Base-by-base conservation (phyloP, 1,139 yeast genomes). In the Sugiyamaella japonica region DNA sequence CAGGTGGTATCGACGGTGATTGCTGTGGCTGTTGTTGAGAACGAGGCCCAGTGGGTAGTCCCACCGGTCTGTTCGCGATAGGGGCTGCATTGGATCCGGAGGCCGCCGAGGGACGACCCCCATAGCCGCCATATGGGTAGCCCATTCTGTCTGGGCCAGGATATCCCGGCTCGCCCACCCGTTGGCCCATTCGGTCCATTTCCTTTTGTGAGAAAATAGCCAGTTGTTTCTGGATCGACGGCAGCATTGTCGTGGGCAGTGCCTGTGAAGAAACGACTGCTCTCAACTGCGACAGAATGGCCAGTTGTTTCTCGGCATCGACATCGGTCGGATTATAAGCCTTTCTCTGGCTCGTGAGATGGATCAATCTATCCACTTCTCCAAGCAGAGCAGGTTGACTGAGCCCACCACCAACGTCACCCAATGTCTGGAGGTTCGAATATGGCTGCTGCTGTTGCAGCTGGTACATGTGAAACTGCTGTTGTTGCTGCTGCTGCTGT, bases 221-320 rank as follows among this genome's bases (percentile, higher is more conserved):
- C 50, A 80, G 63, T 60, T 79, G 81, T 28, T 64, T 61, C 57
- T 77, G 78, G 3, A 78, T 75, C 39, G 69, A 70, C 7, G 70
- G 71, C 42, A 79, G 63, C 9, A 71, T 70, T 12, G 68, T 66
- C 2, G 71, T 67, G 1, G 80, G 74, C 38, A 78, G 65, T 25
- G 70, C 63, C 43, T 64, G 64, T 2, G 68, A 66, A 10, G 70
- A 60, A 16, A 62, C 53, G 6, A 63, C 59, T 25, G 46, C 60
- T 51, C 66, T 70, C 23, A 73, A 59, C 45, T 73, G 72, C 28
- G 59, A 61, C 34, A 74, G 58, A 13, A 67, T 67, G 8, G 62
- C 64, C 32, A 71, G 54, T 57, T 72, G 75, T 44, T 66, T 62
- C 42, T 66, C 70, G 47, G 76, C 70, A 58, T 76, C 76, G 8